Evolutionary conservation across 2,329 filamentous ascomycete genomes (phyloP).

Genomic region (Delphinella strobiligena): DNA sequence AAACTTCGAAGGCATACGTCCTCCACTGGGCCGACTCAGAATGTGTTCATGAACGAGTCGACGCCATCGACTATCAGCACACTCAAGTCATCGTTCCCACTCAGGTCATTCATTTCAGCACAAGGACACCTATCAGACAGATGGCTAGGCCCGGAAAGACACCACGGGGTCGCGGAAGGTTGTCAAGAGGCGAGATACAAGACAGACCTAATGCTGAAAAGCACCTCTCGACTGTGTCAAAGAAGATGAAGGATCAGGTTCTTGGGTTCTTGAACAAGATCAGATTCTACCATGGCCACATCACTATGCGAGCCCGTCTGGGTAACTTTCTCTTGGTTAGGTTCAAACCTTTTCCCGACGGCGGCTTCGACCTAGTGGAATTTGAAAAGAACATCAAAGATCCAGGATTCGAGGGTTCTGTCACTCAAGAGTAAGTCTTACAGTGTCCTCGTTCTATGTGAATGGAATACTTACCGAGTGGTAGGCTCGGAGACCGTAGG

Average conservation of each 20-base stretch:
- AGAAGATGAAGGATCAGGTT: conserved; percentile 8
- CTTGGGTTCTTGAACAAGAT: conserved; percentile 17
- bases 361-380: conserved; percentile 14
- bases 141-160: no score
- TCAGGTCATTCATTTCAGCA: background rate
- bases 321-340: conserved; percentile 20
- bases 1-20: background rate
- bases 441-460: background rate
- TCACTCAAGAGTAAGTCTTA: conserved; percentile 21
- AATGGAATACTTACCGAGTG: conserved; percentile 8
- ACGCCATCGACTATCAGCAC: background rate
- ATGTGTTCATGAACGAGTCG: background rate
- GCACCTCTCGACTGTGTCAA: no score
- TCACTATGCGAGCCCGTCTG: conserved; percentile 23
- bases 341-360: conserved; percentile 13
- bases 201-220: no score
- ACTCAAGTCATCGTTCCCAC: background rate
- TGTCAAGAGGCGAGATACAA: no score
- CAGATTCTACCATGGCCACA: conserved; percentile 21
- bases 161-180: background rate
- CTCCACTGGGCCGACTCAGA: background rate
- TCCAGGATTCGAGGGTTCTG: conserved; percentile 17
- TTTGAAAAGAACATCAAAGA: conserved; percentile 20
- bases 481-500: conserved; percentile 17
- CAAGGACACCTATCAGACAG: no score